A percentile compares a stretch with the other conserved stretches of the same genome.
These are phyloP conservation scores for Stevia rebaudiana DNA, from an alignment of 140 eudicot species.

Conservation along the genomic window DNA sequence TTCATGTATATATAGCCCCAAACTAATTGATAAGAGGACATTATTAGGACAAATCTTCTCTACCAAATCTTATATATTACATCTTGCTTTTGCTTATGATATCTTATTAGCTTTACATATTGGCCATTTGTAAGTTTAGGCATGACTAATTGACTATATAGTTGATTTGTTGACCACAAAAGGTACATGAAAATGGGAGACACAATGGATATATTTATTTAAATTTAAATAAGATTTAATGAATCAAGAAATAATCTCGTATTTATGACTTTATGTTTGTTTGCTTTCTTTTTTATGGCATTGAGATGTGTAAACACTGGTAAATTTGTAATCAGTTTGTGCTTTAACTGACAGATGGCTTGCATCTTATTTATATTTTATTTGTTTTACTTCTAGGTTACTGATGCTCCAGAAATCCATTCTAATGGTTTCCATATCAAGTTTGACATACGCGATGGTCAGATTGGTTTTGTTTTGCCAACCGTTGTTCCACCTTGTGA, in stretches of 20 bases:
- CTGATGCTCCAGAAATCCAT: conserved; percentile 98
- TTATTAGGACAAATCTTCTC: not conserved
- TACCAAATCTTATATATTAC: not conserved
- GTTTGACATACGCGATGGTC: conserved; percentile 85
- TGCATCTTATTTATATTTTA: not conserved
- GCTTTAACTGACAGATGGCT: not conserved
- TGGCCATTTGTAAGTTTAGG: not conserved
- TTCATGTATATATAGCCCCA: not conserved
- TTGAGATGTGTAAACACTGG: not conserved
- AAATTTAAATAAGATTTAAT: no score
- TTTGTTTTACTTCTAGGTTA: conserved; percentile 44
- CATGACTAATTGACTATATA: not conserved
- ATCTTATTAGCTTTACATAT: conserved; percentile 1
- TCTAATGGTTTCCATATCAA: conserved; percentile 94
- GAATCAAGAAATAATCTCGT: not conserved
- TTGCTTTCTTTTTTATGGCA: not conserved
- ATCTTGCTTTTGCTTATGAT: not conserved
- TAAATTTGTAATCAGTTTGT: not conserved
- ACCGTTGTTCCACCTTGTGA: conserved; percentile 75
- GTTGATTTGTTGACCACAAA: not conserved
- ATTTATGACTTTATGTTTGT: not conserved
- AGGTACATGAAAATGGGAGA: not conserved
- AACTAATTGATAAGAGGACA: not conserved
- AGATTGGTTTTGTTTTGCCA: conserved; percentile 94
- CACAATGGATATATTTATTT: not conserved